Evolutionary conservation across 169 alveolate genomes (phyloP), one percentile per base, ranked within the genome.

Genomic region (Eimeria sp.): DNA sequence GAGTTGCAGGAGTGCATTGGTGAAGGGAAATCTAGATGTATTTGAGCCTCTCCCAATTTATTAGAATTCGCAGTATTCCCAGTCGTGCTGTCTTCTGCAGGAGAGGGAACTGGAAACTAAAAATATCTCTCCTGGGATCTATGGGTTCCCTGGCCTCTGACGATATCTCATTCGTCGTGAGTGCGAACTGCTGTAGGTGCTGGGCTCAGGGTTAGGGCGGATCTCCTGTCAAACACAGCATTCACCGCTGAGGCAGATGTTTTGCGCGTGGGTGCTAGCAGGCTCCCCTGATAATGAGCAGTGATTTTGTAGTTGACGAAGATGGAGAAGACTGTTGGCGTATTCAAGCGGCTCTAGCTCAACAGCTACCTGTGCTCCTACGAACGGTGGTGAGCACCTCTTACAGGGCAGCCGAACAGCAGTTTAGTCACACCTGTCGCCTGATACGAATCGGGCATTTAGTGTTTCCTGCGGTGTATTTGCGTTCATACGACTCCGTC

Each of bases 251-350:
- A 13, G 78, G 18, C 54, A 60, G 25, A 37, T 33, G 76, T 27
- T 60, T 16, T 87, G 68, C 64, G n/a, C 52, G 20, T 30, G 33
- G 82, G 23, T 40, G 49, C 40, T 46, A 46, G 83, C 94, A 87
- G 94, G 40, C 94, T 58, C 83, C 94, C 68, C 3, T 87, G 83
- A 66, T 87, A 43, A 40, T 37, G 10, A 87, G 85, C 52, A 43
- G 33, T 56, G 60, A 62, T 30, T 87, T 87, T 87, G 94, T 66
- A 30, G 43, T 46, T 13, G 94, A 87, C 30, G 94, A 87, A 27
- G 94, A 87, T 23, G 94, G 94, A 64, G 94, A 87, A 43, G 94
- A 66, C 40, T 87, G 94, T n/a, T 87, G 94, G 94, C 68, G 94
- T 33, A 33, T 87, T 66, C 94, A 87, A 46, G 94, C 94, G 56